Evolutionary conservation across 768 basidiomycete genomes (phyloP), one percentile per base, ranked within the genome.

Genomic region (Naganishia onofrii): DNA sequence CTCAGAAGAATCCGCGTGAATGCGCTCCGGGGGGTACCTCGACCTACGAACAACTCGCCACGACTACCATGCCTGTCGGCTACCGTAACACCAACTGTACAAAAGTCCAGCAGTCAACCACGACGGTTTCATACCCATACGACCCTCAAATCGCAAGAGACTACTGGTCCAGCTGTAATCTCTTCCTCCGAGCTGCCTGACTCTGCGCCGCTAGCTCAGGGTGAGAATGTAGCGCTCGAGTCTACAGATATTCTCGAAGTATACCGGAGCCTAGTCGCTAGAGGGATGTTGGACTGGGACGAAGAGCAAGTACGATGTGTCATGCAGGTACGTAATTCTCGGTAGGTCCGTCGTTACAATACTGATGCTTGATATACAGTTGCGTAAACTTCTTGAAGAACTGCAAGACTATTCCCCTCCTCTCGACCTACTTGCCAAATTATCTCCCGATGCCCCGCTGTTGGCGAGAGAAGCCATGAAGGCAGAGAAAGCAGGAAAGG

Each of bases 271-370:
- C 74, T 86, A 26, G 84, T 86, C 0, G 81, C 84, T 0, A 79
- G 83, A 19, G 86, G 86, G 0, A 75, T 81, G 65, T 81, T 87
- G 54, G 72, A 82, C 71, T 83, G 84, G 76, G 85, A 88, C 70
- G 84, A 84, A 53, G 85, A 86, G 60, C 87, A 87, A 73, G 81
- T 87, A 42, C 75, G 86, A 26, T 84, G 82, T 13, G 79, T 86
- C 21, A 85, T 85, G 80, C 82, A 85, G 82, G 87, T 86, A 66
- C 21, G 79, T 63, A 46, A 15, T n/a, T n/a, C n/a, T 21, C 56
- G 2, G 67, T 55, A 31, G 55, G 34, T 10, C 19, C n/a, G n/a
- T 53, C 53, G 28, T 44, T 7, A 17, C 31, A 23, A 17, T n/a
- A 10, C 38, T 28, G 32, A 70, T 34, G 15, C 51, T 9, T 34